Evolutionary conservation across 169 alveolate species (phyloP).

Genomic region (Cardiosporidium cionae): DNA sequence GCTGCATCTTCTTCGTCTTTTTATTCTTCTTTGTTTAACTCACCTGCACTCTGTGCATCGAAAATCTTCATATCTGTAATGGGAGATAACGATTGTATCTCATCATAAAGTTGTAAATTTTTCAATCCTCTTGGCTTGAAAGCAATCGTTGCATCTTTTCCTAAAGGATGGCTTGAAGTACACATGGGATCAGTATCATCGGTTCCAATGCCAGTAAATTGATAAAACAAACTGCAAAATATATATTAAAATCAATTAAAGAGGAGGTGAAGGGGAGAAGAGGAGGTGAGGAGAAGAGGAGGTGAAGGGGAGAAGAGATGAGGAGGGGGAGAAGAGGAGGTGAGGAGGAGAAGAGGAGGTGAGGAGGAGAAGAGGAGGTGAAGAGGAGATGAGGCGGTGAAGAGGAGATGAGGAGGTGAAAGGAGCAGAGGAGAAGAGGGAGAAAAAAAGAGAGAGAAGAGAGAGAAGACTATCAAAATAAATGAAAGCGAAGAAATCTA

Average conservation of each 20-base stretch:
- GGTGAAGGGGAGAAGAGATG: conserved; percentile 35
- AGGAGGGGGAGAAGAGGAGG: conserved; percentile 36
- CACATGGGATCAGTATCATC: conserved; percentile 63
- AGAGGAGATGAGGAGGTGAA: too few species aligned
- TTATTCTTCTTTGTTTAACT: too few species aligned
- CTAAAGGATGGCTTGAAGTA: conserved; percentile 77
- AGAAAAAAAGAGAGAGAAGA: too few species aligned
- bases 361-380: too few species aligned
- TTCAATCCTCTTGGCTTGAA: conserved; percentile 80
- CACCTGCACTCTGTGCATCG: conserved; percentile 73
- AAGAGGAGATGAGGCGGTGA: too few species aligned
- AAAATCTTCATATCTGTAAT: conserved; percentile 88
- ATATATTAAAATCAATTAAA: too few species aligned
- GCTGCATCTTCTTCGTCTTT: too few species aligned
- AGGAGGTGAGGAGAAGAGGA: too few species aligned
- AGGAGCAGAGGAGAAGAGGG: too few species aligned
- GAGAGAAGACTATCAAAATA: too few species aligned
- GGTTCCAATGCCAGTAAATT: conserved; percentile 51
- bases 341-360: too few species aligned
- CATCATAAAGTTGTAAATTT: conserved; percentile 78
- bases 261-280: not conserved
- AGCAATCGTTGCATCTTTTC: conserved; percentile 69
- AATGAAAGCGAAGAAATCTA: too few species aligned
- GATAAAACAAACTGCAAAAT: conserved; percentile 33
- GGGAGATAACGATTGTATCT: conserved; percentile 83